These are phyloP conservation scores for Bathelium albidoporum DNA, from an alignment of 495 filamentous ascomycete genomes.

Conservation along the genomic window DNA sequence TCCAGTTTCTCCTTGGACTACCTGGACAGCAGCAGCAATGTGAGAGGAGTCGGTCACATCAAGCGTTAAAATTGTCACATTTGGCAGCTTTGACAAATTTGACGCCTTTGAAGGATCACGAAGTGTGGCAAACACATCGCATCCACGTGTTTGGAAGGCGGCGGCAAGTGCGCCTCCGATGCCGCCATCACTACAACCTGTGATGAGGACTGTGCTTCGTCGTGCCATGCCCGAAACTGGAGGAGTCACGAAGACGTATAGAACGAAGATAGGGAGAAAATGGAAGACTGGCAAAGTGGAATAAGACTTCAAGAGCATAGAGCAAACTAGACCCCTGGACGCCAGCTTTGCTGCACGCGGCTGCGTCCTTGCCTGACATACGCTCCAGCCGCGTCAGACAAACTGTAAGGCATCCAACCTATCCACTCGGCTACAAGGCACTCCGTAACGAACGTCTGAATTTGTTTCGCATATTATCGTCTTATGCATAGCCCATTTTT, in stretches of 20 bases:
- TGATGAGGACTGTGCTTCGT: constrained; percentile 17
- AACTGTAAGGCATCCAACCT: too few species aligned
- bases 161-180: constrained; percentile 47
- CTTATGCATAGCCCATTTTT: too few species aligned
- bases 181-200: constrained; percentile 32
- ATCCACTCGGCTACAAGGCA: too few species aligned
- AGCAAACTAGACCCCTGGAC: too few species aligned
- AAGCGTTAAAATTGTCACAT: background rate
- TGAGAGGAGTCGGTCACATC: background rate
- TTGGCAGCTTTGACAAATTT: constrained; percentile 21
- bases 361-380: too few species aligned
- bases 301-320: too few species aligned
- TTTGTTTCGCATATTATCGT: too few species aligned
- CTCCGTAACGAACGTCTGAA: too few species aligned
- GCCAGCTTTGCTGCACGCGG: too few species aligned
- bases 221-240: background rate
- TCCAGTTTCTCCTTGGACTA: constrained; percentile 27
- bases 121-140: constrained; percentile 48
- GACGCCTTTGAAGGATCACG: constrained; percentile 37
- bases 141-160: constrained; percentile 39
- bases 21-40: background rate
- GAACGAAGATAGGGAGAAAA: background rate
- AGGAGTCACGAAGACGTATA: background rate
- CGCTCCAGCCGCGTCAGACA: too few species aligned
- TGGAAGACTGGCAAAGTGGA: background rate